Evolutionary conservation across 768 basidiomycete species (phyloP), one percentile per base, ranked within the genome.

Genomic region (Cyathus striatus): DNA sequence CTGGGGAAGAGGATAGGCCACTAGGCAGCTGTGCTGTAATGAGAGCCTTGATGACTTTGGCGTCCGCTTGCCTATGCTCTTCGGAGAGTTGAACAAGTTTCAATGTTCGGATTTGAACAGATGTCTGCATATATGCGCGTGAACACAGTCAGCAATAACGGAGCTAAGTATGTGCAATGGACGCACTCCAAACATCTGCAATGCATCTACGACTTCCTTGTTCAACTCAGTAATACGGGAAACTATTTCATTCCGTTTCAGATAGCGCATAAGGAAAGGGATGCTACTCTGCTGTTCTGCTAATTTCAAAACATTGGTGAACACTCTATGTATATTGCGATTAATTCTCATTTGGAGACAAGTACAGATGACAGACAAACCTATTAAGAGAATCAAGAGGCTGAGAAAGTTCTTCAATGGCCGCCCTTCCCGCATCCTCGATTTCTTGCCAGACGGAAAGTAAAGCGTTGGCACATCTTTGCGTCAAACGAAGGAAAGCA

Each of bases 251-350:
- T 83, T 79, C 22, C 81, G 70, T 52, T 77, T 76, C 20, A 86
- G 64, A 53, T 85, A 87, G 4, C 81, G 70, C 59, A 79, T 81
- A 48, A 88, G 60, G 60, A 86, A 86, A 0, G 83, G 79, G 1
- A 80, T 63, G 30, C 73, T 64, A 10, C 69, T 65, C 45, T 83
- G 76, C 35, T 73, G 74, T 25, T 50, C 47, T 49, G 63, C 55
- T 23, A 37, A 14, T 7, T 7, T 16, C n/a, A 14, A 21, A 9
- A 30, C 24, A 16, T 42, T 40, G 20, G 3, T 20, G 18, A 26
- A 40, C 39, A 24, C 39, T 23, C 24, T 23, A 14, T 12, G n/a
- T 17, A 26, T 10, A 23, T 13, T 20, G 14, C n/a, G 16, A 3
- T 23, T 10, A 23, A n/a, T n/a, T 23, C 20, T 13, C 18, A 17